Evolutionary conservation across 768 basidiomycete genomes (phyloP), one percentile per base, ranked within the genome.

Genomic region (Neoboletus magnificus): DNA sequence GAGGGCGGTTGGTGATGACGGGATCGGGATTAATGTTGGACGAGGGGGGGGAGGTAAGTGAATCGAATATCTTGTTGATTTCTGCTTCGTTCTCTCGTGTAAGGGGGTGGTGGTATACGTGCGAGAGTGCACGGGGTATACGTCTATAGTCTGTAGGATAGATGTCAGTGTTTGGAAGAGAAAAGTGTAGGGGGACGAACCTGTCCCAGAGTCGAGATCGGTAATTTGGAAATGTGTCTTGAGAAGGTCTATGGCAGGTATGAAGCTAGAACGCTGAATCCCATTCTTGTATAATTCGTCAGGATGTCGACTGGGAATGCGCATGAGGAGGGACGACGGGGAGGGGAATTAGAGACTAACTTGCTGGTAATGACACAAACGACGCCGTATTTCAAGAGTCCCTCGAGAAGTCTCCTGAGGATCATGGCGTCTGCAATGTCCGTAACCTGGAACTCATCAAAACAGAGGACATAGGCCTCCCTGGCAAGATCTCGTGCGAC

Each of bases 361-460:
- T 99, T 99, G 51, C 95, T 98, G 1, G 97, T 99, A 77, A 98
- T 91, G 25, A 99, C 87, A 66, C 87, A 93, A 45, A 98, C 85
- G 12, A 98, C 93, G 9, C 96, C 97, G 62, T 87, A 86, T 48
- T 85, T 85, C 48, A 94, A 77, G 62, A 99, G 73, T n/a, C 80
- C 78, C 69, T 98, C 95, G 45, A 99, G 75, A 20, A 99, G 77
- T 47, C 94, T 84, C 39, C 95, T 79, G 27, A 99, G 81, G 58
- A 99, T 95, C 97, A 99, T 98, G 16, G 97, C 96, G 62, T 97
- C 94, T 22, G 91, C 94, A 57, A 98, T 98, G 73, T 98, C 96
- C 16, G 96, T 98, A 8, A 97, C 93, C 82, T 98, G 96, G 66
- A 98, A 98, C 76, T 99, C 96, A 66, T 99, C 96, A 66, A 99